Evolutionary conservation across 2,329 filamentous ascomycete species (phyloP), one percentile per base, ranked within the genome.

Genomic region (Ceratocystis destructans): DNA sequence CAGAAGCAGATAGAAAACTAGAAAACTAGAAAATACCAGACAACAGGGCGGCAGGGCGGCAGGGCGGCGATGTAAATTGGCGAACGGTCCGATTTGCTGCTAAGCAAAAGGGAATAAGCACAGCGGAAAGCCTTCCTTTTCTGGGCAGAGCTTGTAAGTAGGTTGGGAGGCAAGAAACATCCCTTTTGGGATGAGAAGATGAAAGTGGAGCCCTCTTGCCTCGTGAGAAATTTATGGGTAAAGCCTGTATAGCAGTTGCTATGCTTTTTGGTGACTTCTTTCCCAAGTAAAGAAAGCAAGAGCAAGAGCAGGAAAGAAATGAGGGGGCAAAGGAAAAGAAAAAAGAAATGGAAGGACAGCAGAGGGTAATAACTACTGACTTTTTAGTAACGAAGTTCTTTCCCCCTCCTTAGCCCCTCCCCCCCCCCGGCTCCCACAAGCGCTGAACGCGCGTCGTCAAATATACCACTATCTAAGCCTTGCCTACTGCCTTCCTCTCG

Each of bases 41-140:
- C n/a, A 37, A 28, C 48, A 53, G 61, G 22, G 22, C 22, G 22
- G 22, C 22, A 25, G 22, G 2, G 22, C 17, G 22, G 45, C 31
- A 53, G 61, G 44, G 44, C 61, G 69, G 68, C 63, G 62, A 22
- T 61, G 67, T 12, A 65, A 53, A 62, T 12, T 61, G 37, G 50
- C 62, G 45, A 55, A 50, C 57, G 37, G 45, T n/a, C 50, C 48
- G 64, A 41, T 25, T 44, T 53, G 46, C 50, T 28, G 10, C 25
- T 15, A 20, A n/a, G 59, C 33, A 41, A 68, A 48, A 48, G 48
- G 57, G 62, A 65, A 63, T 22, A 64, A n/a, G 31, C 15, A 22
- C 20, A 64, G 31, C 25, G 12, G 33, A 1, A 55, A 28, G 8
- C 12, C 25, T 57, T 57, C 53, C 53, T 57, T 33, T 57, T 33